Base-by-base conservation (phyloP, 2,329 filamentous ascomycete genomes). In the Verruconis gallopava region DNA sequence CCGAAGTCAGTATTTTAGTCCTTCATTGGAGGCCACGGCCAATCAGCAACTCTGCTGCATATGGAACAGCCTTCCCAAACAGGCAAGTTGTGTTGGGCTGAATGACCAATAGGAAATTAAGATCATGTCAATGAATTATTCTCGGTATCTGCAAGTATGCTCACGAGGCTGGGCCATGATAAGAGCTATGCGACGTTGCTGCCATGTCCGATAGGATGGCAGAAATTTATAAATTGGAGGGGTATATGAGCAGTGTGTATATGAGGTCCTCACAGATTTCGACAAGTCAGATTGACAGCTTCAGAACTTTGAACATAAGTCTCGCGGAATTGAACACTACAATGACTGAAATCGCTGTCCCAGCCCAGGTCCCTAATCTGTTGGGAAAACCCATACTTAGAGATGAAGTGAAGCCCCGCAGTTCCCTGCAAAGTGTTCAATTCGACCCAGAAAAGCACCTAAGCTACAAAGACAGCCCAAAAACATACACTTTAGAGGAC, bases 401-500 rank as follows among this genome's bases (percentile, higher is more conserved):
- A n/a, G 25, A 30, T 30, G 25, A 30, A n/a, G 6, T 30, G 25
- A 30, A 30, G 25, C 25, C 25, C 25, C 6, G 25, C 9, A 30
- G 25, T n/a, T 9, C 25, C 9, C 6, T 9, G 6, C 25, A 30
- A 30, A 9, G 9, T 30, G 9, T 30, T 9, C 25, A 60, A 2
- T 81, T 81, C 51, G 59, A 73, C 40, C 67, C 74, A 2, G 50
- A 58, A 28, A 70, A 67, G 53, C 77, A 81, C 51, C 55, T 81
- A n/a, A 57, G 58, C 17, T 77, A 68, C 55, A 61, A 67, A 40
- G 54, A 66, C 12, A 66, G 69, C 11, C 60, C 66, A 13, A 66
- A 70, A 46, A 59, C 72, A 35, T 59, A 73, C 50, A 72, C 65
- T n/a, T 80, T 81, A 75, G 65, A 70, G 50, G 76, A 80, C 21